Base-by-base conservation (phyloP, 2,329 filamentous ascomycete species). In the Trichoderma afroharzianum region DNA sequence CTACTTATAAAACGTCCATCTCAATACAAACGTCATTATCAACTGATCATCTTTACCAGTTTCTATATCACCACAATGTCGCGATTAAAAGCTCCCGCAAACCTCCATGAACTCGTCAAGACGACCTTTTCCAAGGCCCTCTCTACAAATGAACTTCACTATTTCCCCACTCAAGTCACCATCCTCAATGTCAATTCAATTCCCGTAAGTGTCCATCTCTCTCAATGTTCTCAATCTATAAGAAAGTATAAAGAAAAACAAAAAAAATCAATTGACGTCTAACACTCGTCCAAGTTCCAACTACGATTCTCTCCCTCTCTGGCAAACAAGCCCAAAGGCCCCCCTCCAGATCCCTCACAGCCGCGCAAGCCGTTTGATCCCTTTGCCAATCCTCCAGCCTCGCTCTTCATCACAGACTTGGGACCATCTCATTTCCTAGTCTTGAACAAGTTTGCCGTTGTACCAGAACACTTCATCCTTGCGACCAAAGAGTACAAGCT, bases 371-470 rank as follows among this genome's bases (percentile, higher is more conserved):
- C 82, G 3, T 84, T 87, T 76, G 87, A 93, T 78, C 90, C 91
- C 4, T 94, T 94, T 79, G 88, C 87, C 39, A 83, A 88, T 72
- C 91, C 91, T 0, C 79, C 85, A 0, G 76, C 82, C 3, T 82
- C 85, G 6, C 85, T 91, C 70, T 82, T 91, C 47, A 80, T 90
- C 57, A 79, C 86, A 18, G 79, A 80, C 30, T 76, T 92, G 8
- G 83, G 82, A 1, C 82, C 88, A 0, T 79, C 82, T 9, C 91
- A 94, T 79, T 85, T 86, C 72, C 84, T 93, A 55, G 88, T 94
- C 1, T 83, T 94, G 53, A 94, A 94, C 83, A 94, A 93, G 79
- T 94, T 92, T 76, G 91, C 92, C 63, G 81, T 94, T 63, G 90
- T 92, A 39, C 86, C 88, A 0, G 86, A 90, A 76, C 92, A 94